A percentile compares a stretch with the other conserved stretches of the same genome.
These are phyloP conservation scores for Eleusine indica DNA, from an alignment of 176 grass and related monocot genomes.

Conservation along the genomic window DNA sequence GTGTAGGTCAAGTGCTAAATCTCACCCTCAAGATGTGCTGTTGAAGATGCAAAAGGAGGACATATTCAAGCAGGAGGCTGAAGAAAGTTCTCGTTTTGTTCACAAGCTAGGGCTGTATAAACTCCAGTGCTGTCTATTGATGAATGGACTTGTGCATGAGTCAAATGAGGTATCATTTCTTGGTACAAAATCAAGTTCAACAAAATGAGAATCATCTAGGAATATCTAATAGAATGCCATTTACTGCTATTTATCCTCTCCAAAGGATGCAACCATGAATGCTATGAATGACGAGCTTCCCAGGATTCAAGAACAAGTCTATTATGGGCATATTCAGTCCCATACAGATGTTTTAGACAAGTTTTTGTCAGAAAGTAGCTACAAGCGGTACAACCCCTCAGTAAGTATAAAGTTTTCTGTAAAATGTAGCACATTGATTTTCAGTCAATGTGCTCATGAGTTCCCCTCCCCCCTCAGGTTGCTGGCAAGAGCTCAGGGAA, in stretches of 20 bases:
- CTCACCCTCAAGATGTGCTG: slow-evolving; percentile 90
- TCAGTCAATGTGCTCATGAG: slow-evolving; percentile 34
- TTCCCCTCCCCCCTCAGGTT: slow-evolving; percentile 54
- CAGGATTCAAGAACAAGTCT: slow-evolving; percentile 99
- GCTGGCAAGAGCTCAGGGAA: slow-evolving; percentile 66
- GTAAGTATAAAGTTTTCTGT: slow-evolving; percentile 55
- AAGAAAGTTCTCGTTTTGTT: slow-evolving; percentile 84
- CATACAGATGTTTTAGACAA: slow-evolving; percentile 94
- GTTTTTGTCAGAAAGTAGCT: slow-evolving; percentile 86
- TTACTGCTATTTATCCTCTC: slow-evolving; percentile 32
- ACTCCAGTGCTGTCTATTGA: slow-evolving; percentile 78
- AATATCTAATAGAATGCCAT: slow-evolving; percentile 10
- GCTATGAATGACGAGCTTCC: slow-evolving; percentile 95
- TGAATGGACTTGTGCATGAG: slow-evolving; percentile 96
- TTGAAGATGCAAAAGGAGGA: slow-evolving; percentile 74
- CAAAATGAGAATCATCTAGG: slow-evolving; percentile 26
- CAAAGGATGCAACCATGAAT: slow-evolving; percentile 83
- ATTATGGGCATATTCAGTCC: slow-evolving; percentile 95
- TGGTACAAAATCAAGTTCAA: slow-evolving; percentile 42
- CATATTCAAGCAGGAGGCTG: slow-evolving; percentile 70
- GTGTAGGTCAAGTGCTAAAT: slow-evolving; percentile 80
- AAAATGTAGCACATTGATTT: slow-evolving; percentile 26
- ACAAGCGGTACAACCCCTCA: slow-evolving; percentile 84
- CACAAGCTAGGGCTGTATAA: slow-evolving; percentile 87
- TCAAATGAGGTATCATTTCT: slow-evolving; percentile 68